Base-by-base conservation (phyloP, 2,329 filamentous ascomycete genomes). In the Hymenoscyphus occultus region DNA sequence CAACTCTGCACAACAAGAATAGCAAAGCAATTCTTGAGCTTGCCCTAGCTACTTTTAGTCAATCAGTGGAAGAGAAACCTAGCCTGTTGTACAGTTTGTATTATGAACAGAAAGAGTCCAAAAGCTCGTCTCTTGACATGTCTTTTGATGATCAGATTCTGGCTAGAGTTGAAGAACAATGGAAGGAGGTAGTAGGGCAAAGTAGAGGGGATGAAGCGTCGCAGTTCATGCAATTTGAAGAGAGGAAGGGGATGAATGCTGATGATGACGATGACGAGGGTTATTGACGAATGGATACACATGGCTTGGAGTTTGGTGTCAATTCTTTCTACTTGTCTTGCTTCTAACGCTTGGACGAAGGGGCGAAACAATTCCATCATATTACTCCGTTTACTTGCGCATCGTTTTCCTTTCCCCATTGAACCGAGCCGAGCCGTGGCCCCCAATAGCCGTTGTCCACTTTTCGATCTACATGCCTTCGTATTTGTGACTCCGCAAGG, bases 151-250 rank as follows among this genome's bases (percentile, higher is more conserved):
- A 97, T 70, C 74, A 78, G 0, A 79, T 87, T 1, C 77, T 97
- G 10, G 83, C 86, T 6, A 77, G 85, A 32, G 90, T 97, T 1
- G 85, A 85, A 35, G 32, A 56, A 6, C 13, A 28, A 16, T 56
- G 54, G 54, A 56, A 56, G 16, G 54, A 56, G 31, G 54, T 56
- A 6, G 35, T 56, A 13, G 19, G 66, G 77, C 83, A 10, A 86
- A 88, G 6, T 98, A 93, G 93, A 80, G 84, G n/a, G 10, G 78
- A 79, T 19, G 80, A 80, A 19, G 78, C 79, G 19, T 76, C 73
- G 61, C 68, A 32, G 77, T 97, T 95, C 72, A 88, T 97, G 84
- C 80, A 84, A 22, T 97, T 97, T 75, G 84, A 89, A 59, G 90
- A 95, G 66, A 84, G 92, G 31, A 88, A 93, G 74, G 83, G 81